Percentiles rank a stretch among this genome's conserved stretches.
Evolutionary conservation across 257 asterid species (phyloP).

Genomic region (Verbena officinalis): DNA sequence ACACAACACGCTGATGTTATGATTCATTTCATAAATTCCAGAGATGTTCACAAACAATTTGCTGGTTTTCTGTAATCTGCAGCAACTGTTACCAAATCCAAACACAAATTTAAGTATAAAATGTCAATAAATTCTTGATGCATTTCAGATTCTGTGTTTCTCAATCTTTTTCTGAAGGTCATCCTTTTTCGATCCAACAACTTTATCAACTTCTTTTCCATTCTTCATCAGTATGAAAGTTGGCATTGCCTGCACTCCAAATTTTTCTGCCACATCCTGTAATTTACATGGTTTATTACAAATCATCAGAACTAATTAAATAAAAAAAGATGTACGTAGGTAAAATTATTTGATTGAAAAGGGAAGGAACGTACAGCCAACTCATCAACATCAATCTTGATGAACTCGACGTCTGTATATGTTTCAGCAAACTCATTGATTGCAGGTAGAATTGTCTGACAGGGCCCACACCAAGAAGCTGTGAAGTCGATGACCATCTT

Average conservation of each 20-base stretch:
- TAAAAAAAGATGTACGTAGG: background rate
- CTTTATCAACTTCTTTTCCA: slow-evolving; percentile 66
- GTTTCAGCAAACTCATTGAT: slow-evolving; percentile 56
- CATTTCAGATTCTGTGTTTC: slow-evolving; percentile 40
- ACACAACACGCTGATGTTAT: background rate
- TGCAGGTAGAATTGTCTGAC: slow-evolving; percentile 50
- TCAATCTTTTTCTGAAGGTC: slow-evolving; percentile 52
- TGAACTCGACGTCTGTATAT: slow-evolving; percentile 60
- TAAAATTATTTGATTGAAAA: background rate
- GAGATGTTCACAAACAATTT: background rate
- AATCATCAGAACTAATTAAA: background rate
- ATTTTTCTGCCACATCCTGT: slow-evolving; percentile 75
- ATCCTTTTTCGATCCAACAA: slow-evolving; percentile 50
- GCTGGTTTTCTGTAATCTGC: background rate
- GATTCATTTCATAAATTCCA: background rate
- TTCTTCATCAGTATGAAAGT: slow-evolving; percentile 61
- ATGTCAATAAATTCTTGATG: background rate
- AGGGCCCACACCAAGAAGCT: slow-evolving; percentile 83
- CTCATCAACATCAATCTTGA: slow-evolving; percentile 77
- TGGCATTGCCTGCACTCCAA: slow-evolving; percentile 66
- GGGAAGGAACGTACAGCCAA: slow-evolving; percentile 43
- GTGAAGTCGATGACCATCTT: slow-evolving; percentile 75
- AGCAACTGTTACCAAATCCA: slow-evolving; percentile 13
- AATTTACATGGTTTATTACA: slow-evolving; percentile 3
- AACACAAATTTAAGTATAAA: slow-evolving; percentile 14